phyloP scores from a whole-genome alignment of 305 asterid genomes.

The Solanum hybrid region DNA sequence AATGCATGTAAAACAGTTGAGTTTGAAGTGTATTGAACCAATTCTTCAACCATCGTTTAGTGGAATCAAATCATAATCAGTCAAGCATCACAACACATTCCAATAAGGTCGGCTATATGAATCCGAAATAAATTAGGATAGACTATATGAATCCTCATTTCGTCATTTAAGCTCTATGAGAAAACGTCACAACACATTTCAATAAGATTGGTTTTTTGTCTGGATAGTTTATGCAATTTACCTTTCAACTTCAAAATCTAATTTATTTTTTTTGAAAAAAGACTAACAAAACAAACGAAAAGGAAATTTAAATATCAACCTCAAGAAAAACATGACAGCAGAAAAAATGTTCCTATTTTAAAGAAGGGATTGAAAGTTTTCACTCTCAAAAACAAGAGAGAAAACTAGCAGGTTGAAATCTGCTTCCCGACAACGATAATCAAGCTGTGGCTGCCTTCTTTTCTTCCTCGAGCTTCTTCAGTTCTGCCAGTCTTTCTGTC shows the following conservation, averaged over 20 bases:
- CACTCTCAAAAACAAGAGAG: not conserved
- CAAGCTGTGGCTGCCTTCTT: constrained; percentile 44
- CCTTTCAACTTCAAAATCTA: not conserved
- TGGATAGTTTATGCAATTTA: too few species aligned
- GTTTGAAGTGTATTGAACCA: too few species aligned
- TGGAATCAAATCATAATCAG: too few species aligned
- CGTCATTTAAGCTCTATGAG: too few species aligned
- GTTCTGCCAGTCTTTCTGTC: constrained; percentile 66
- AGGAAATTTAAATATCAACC: not conserved
- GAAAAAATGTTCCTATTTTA: not conserved
- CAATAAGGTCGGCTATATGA: too few species aligned
- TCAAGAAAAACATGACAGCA: not conserved
- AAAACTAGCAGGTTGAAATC: not conserved
- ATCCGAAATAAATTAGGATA: too few species aligned
- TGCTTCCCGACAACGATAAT: not conserved
- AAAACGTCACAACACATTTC: too few species aligned
- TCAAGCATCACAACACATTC: too few species aligned
- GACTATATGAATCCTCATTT: too few species aligned
- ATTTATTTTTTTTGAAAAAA: not conserved
- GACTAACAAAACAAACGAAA: not conserved
- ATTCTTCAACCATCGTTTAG: too few species aligned
- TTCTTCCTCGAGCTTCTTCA: constrained; percentile 66
- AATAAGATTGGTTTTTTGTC: too few species aligned
- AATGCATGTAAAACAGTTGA: too few species aligned
- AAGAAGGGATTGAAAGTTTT: not conserved